These are phyloP conservation scores for Vanderwaltozyma polyspora DNA, from an alignment of 805 yeast species.

Conservation along the genomic window DNA sequence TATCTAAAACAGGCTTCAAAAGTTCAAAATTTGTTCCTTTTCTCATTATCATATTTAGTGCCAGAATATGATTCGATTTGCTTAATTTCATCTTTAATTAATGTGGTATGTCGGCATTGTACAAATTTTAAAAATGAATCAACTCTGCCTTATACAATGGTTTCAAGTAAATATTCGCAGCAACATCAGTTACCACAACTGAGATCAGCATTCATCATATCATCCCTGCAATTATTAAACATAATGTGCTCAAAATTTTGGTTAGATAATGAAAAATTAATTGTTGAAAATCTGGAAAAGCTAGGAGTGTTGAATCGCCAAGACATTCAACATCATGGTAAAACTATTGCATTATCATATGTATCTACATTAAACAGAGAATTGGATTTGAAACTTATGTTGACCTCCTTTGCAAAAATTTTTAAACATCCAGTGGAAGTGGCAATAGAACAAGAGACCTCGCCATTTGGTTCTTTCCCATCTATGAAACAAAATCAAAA, in stretches of 20 bases:
- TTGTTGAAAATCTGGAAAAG: neutral
- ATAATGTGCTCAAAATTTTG: conserved; percentile 28
- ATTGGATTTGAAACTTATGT: conserved; percentile 41
- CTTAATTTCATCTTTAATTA: conserved; percentile 59
- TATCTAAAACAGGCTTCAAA: conserved; percentile 28
- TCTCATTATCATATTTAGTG: conserved; percentile 33
- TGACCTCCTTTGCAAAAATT: conserved; percentile 36
- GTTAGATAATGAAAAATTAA: neutral
- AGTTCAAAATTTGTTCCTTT: conserved; percentile 44
- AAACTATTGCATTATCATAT: conserved; percentile 11
- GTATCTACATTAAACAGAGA: conserved; percentile 45
- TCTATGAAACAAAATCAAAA: conserved; percentile 3
- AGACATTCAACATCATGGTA: neutral
- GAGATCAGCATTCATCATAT: conserved; percentile 38
- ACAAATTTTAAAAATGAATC: conserved; percentile 27
- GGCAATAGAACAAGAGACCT: conserved; percentile 30
- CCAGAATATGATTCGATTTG: conserved; percentile 40
- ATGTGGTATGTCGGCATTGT: conserved; percentile 46
- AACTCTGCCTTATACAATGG: conserved; percentile 7
- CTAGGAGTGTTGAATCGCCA: neutral
- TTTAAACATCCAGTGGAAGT: conserved; percentile 35
- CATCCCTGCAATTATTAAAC: conserved; percentile 51
- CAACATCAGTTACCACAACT: conserved; percentile 13
- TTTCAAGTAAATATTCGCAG: conserved; percentile 10
- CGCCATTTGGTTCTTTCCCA: conserved; percentile 21